Conservation (phyloP, 2,329 filamentous ascomycete species). For the Proliferodiscus dingleyae region DNA sequence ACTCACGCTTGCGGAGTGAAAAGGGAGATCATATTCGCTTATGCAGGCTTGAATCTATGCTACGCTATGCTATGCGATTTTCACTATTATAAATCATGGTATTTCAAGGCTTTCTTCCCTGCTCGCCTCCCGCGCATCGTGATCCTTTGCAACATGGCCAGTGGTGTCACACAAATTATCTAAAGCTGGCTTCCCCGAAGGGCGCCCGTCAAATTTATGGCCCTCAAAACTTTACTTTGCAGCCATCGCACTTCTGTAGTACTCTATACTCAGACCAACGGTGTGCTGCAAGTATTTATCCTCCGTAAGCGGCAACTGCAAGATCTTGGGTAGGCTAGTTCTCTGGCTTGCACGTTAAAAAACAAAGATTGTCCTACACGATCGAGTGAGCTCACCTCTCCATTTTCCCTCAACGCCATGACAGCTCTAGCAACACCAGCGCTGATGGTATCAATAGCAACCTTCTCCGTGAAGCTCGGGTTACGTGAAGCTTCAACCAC, state of each 20-base stretch:
- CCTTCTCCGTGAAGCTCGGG: slow-evolving; percentile 51
- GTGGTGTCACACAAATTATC: slow-evolving; percentile 16
- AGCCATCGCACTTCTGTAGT: slow-evolving; percentile 44
- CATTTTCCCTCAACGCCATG: slow-evolving; percentile 48
- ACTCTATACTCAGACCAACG: slow-evolving; percentile 62
- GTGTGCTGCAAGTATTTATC: slow-evolving; percentile 68
- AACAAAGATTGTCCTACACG: neutral
- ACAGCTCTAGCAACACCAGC: slow-evolving; percentile 65
- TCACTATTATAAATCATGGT: slow-evolving; percentile 16
- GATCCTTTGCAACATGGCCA: slow-evolving; percentile 7
- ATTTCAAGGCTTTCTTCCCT: slow-evolving; percentile 21
- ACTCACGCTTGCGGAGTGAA: neutral
- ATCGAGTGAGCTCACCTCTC: slow-evolving; percentile 44
- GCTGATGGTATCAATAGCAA: slow-evolving; percentile 79
- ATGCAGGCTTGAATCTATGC: slow-evolving; percentile 24
- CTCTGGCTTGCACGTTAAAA: too few species aligned
- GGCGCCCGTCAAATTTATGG: neutral
- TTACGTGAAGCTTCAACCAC: slow-evolving; percentile 35
- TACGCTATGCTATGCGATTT: slow-evolving; percentile 17
- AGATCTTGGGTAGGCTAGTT: slow-evolving; percentile 41
- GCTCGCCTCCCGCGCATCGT: slow-evolving; percentile 18
- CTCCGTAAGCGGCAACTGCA: slow-evolving; percentile 63
- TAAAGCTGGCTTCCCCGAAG: neutral
- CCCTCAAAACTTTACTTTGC: slow-evolving; percentile 14
- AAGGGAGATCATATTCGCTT: slow-evolving; percentile 6